phyloP scores from a whole-genome alignment of 371 early-diverging fungal genomes.

The Mortierella sp. region DNA sequence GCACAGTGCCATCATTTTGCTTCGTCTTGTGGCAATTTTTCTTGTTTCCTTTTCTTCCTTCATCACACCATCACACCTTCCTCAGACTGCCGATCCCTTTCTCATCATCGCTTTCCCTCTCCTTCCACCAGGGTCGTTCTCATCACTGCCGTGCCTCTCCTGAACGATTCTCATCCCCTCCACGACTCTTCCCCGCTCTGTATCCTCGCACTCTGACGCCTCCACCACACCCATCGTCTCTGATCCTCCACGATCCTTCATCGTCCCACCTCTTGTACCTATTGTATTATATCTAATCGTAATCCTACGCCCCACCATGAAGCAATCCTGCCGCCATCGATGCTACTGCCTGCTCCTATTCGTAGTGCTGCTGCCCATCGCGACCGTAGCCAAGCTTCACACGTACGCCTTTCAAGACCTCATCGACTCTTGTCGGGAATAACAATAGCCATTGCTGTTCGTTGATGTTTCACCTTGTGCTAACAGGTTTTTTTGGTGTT shows the following conservation, averaged over 20 bases:
- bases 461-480: no score
- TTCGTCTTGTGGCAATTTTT: neutral
- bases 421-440: no score
- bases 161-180: no score
- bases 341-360: conserved; percentile 33
- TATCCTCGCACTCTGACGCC: no score
- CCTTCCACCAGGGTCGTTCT: neutral
- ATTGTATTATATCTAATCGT: no score
- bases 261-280: no score
- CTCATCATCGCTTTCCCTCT: neutral
- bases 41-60: neutral
- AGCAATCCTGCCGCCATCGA: conserved; percentile 16
- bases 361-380: conserved; percentile 26
- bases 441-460: no score
- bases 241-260: no score
- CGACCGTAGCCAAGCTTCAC: conserved; percentile 20
- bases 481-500: neutral
- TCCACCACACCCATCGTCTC: no score
- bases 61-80: neutral
- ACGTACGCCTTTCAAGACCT: conserved; percentile 11
- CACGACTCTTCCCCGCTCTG: no score
- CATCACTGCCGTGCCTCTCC: no score
- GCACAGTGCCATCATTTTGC: no score
- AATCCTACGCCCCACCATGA: conserved; percentile 15
- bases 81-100: neutral